These are phyloP conservation scores for Arthrinium phaeospermum DNA, from an alignment of 2,329 filamentous ascomycete species.

Conservation along the genomic window DNA sequence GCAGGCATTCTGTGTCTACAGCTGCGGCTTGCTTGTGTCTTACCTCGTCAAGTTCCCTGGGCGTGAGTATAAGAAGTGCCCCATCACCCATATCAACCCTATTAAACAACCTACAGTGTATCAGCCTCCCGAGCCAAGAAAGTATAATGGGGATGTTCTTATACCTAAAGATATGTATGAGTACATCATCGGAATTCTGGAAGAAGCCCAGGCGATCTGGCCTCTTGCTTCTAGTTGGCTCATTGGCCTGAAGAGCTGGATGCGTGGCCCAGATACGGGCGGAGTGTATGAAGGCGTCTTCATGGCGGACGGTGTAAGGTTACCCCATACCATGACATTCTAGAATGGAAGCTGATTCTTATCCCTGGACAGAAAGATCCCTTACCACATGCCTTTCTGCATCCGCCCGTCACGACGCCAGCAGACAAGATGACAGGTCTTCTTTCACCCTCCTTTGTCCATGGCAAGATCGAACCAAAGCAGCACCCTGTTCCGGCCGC, in stretches of 20 bases:
- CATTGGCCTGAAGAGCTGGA: conserved; percentile 55
- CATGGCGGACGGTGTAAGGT: conserved; percentile 55
- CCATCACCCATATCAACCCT: background rate
- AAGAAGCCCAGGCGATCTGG: conserved; percentile 57
- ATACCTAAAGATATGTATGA: conserved; percentile 53
- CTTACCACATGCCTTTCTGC: conserved; percentile 22
- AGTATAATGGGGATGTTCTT: conserved; percentile 27
- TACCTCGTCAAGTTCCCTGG: conserved; percentile 59
- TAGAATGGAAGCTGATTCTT: background rate
- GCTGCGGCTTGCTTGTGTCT: conserved; percentile 57
- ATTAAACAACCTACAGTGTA: background rate
- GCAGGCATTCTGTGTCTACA: conserved; percentile 59
- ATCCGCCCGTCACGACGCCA: conserved; percentile 22
- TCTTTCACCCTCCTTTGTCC: conserved; percentile 12
- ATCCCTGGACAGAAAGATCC: conserved; percentile 21
- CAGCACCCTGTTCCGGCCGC: background rate
- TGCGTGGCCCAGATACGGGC: conserved; percentile 48
- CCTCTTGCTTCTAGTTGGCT: conserved; percentile 59
- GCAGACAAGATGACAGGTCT: conserved; percentile 22
- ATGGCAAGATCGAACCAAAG: background rate
- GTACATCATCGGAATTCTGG: conserved; percentile 51
- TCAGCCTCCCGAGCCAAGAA: conserved; percentile 25
- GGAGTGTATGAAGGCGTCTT: conserved; percentile 48
- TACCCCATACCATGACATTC: background rate
- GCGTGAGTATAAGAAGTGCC: conserved; percentile 40